These are phyloP conservation scores for Multifurca ochricompacta DNA, from an alignment of 768 basidiomycete genomes.

Conservation along the genomic window DNA sequence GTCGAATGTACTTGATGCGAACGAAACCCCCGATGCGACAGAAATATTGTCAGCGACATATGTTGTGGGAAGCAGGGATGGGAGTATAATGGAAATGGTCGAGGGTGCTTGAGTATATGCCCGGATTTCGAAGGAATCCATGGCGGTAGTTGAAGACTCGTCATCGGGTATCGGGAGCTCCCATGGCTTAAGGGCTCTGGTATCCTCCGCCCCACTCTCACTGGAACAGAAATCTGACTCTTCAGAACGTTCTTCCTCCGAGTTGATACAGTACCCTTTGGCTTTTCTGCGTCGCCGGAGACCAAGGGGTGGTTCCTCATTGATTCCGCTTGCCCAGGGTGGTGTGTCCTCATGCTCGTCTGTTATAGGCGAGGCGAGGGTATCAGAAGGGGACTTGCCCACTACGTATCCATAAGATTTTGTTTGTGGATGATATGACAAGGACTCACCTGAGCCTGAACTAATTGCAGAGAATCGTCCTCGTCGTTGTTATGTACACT, in stretches of 20 bases:
- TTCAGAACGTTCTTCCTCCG: constrained; percentile 21
- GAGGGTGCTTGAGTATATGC: not conserved
- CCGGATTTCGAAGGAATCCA: constrained; percentile 16
- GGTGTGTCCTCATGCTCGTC: constrained; percentile 1
- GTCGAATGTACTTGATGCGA: constrained; percentile 36
- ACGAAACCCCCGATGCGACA: constrained; percentile 25
- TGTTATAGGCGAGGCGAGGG: constrained; percentile 10
- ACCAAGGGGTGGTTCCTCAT: constrained; percentile 1
- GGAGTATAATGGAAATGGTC: constrained; percentile 11
- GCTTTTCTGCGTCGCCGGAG: constrained; percentile 15
- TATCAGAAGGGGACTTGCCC: constrained; percentile 18
- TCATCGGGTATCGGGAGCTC: constrained; percentile 9
- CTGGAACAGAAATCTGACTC: constrained; percentile 35
- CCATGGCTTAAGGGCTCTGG: constrained; percentile 5
- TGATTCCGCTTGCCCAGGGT: constrained; percentile 10
- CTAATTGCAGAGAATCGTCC: constrained; percentile 3
- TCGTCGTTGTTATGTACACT: not conserved
- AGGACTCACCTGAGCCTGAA: constrained; percentile 13
- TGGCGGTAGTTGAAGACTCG: not conserved
- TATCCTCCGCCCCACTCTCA: constrained; percentile 25
- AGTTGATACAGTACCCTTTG: constrained; percentile 13
- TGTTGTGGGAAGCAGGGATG: constrained; percentile 14
- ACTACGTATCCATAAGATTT: not conserved
- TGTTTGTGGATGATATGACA: not conserved
- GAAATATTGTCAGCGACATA: constrained; percentile 31